Conservation (phyloP, 306 rosid genomes). For the Quercus wislizeni region DNA sequence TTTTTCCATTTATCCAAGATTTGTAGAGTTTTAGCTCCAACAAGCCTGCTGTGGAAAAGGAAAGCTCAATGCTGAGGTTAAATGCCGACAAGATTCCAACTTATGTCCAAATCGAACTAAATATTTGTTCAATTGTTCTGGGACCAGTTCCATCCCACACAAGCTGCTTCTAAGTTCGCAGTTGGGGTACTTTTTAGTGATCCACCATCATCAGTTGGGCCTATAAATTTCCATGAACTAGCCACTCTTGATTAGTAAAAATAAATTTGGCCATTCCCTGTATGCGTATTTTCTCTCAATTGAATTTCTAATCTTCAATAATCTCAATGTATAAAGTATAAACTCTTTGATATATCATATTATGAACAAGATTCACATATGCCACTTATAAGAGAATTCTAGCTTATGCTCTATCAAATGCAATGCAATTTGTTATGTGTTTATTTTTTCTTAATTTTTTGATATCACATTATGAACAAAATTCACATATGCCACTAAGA, state of each 20-base stretch:
- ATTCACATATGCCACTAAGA: too few species aligned
- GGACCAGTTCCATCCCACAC: slow-evolving; percentile 58
- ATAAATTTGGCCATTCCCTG: neutral
- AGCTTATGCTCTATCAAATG: too few species aligned
- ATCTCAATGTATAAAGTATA: neutral
- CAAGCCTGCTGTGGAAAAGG: slow-evolving; percentile 61
- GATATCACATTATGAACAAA: too few species aligned
- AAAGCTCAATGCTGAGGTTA: slow-evolving; percentile 16
- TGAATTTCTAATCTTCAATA: too few species aligned
- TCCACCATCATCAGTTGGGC: neutral
- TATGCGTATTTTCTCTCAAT: neutral
- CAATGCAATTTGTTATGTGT: too few species aligned
- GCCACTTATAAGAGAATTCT: too few species aligned
- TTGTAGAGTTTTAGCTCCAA: slow-evolving; percentile 36
- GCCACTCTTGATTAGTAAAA: neutral
- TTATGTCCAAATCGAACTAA: slow-evolving; percentile 20
- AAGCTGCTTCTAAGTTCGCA: slow-evolving; percentile 21
- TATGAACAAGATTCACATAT: too few species aligned
- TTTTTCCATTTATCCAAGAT: neutral
- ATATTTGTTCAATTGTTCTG: slow-evolving; percentile 50
- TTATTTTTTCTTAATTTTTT: too few species aligned
- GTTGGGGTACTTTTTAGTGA: slow-evolving; percentile 7
- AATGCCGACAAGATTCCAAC: slow-evolving; percentile 17
- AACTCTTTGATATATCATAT: neutral
- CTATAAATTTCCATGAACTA: slow-evolving; percentile 35